phyloP scores from a whole-genome alignment of 441 rosid species.

The Bocquillonia castaneifolia region DNA sequence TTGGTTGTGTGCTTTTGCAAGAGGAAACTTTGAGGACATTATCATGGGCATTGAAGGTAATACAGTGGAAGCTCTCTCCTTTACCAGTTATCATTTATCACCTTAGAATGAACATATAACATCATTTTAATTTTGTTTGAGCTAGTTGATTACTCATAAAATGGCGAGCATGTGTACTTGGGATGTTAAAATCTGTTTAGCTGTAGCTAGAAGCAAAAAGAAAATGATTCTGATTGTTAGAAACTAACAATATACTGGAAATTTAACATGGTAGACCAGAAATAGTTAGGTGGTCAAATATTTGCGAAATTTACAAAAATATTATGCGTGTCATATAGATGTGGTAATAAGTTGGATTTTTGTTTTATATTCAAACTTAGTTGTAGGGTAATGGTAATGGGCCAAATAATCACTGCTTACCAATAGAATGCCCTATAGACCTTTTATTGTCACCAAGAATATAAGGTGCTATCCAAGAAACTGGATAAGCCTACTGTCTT shows the following conservation, averaged over 20 bases:
- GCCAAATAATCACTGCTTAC: neutral
- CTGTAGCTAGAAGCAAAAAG: neutral
- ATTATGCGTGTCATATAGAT: neutral
- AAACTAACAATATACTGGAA: slow-evolving; percentile 13
- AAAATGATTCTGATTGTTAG: neutral
- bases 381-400: neutral
- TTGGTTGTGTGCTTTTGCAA: slow-evolving; percentile 74
- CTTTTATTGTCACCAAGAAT: neutral
- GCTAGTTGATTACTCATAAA: neutral
- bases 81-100: neutral
- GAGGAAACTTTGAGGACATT: slow-evolving; percentile 76
- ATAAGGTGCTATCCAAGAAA: no score
- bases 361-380: neutral
- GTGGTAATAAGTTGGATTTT: neutral
- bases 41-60: slow-evolving; percentile 97
- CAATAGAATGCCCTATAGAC: neutral
- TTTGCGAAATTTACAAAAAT: neutral
- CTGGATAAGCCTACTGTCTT: neutral
- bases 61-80: slow-evolving; percentile 12
- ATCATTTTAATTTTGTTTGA: slow-evolving; percentile 13
- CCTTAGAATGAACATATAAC: slow-evolving; percentile 1
- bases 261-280: neutral
- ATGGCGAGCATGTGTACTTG: neutral
- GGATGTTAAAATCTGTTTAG: neutral
- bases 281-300: neutral